phyloP scores from a whole-genome alignment of 1,284 basidiomycete species.

The Afroboletus lepidellus region DNA sequence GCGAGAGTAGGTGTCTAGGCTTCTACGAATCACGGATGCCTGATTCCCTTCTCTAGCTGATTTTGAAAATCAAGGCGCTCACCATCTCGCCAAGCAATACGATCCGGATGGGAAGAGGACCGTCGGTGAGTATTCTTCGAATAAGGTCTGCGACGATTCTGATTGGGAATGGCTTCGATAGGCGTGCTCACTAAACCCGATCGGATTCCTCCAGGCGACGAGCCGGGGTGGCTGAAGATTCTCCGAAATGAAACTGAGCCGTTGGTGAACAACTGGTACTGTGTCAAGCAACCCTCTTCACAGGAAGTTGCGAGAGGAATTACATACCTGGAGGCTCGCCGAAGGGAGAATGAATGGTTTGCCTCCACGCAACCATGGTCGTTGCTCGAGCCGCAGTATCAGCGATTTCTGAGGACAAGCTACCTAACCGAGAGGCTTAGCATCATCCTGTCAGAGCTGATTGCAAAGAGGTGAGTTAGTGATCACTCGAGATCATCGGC shows the following conservation, averaged over 20 bases:
- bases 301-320: conserved; percentile 53
- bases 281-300: conserved; percentile 69
- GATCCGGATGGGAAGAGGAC: not conserved
- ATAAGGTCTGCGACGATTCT: conserved; percentile 34
- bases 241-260: conserved; percentile 56
- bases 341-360: conserved; percentile 71
- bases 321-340: conserved; percentile 58
- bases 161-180: conserved; percentile 50
- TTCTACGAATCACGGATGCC: not conserved
- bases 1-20: conserved; percentile 54
- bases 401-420: conserved; percentile 52
- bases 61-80: conserved; percentile 50
- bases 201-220: conserved; percentile 62
- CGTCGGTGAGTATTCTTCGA: not conserved
- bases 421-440: conserved; percentile 57
- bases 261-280: conserved; percentile 65
- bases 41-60: conserved; percentile 49
- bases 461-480: conserved; percentile 48
- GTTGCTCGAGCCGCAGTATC: conserved; percentile 47
- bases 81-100: too few relatives aligned
- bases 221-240: conserved; percentile 56
- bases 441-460: conserved; percentile 54
- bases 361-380: conserved; percentile 55
- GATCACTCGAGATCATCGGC: not conserved
- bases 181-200: conserved; percentile 84